A percentile compares a stretch with the other conserved stretches of the same genome.
Evolutionary conservation across 106 monocot genomes (phyloP).

Genomic region (Phalaenopsis equestris): DNA sequence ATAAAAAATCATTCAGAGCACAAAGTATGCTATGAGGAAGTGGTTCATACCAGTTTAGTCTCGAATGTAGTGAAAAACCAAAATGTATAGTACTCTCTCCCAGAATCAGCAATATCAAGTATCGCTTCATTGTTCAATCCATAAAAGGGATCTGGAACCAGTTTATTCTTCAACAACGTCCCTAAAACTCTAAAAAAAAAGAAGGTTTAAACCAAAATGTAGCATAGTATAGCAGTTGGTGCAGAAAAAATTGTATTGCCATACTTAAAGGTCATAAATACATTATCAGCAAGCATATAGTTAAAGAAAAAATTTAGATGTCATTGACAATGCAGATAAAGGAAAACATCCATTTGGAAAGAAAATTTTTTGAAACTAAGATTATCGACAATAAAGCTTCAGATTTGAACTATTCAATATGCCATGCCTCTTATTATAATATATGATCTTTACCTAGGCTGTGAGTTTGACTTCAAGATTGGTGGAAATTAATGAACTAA

Average conservation of each 20-base stretch:
- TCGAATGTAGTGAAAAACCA: conserved; percentile 94
- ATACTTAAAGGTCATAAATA: not conserved
- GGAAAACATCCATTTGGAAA: not conserved
- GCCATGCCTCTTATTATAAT: not conserved
- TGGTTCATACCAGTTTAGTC: conserved; percentile 41
- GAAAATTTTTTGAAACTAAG: not conserved
- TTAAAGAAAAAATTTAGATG: not conserved
- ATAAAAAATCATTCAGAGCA: not conserved
- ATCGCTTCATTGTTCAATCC: conserved; percentile 88
- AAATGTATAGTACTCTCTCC: conserved; percentile 95
- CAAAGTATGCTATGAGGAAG: not conserved
- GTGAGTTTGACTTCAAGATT: not conserved
- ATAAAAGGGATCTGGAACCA: conserved; percentile 95
- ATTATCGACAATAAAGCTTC: not conserved
- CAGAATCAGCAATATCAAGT: conserved; percentile 91
- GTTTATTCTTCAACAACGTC: conserved; percentile 82
- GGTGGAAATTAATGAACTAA: not conserved
- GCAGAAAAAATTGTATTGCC: not conserved
- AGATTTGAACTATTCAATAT: not conserved
- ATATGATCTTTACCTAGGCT: not conserved
- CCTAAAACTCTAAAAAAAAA: conserved; percentile 65
- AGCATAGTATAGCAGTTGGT: not conserved
- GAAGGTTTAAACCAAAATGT: not conserved
- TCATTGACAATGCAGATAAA: not conserved
- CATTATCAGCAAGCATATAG: not conserved